Evolutionary conservation across 2,329 filamentous ascomycete genomes (phyloP).

Genomic region (Clarireedia sp.): DNA sequence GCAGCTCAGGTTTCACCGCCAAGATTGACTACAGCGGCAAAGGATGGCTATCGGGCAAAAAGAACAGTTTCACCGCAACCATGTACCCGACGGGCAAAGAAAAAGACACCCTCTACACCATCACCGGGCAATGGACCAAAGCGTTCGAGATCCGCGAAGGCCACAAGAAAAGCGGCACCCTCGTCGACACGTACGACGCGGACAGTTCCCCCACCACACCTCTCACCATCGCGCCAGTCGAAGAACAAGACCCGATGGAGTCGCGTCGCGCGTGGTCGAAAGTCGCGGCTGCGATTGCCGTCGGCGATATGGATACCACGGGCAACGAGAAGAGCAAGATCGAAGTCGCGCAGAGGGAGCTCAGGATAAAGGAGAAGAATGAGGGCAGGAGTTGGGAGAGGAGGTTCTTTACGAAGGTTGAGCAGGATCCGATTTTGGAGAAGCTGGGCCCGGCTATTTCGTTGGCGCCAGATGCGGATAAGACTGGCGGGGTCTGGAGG

Average conservation of each 20-base stretch:
- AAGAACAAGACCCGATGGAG: slow-evolving; percentile 79
- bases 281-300: slow-evolving; percentile 72
- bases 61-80: slow-evolving; percentile 76
- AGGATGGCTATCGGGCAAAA: slow-evolving; percentile 92
- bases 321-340: slow-evolving; percentile 77
- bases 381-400: slow-evolving; percentile 73
- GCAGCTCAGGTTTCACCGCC: slow-evolving; percentile 76
- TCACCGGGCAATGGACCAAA: slow-evolving; percentile 86
- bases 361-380: slow-evolving; percentile 65
- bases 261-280: slow-evolving; percentile 81
- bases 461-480: slow-evolving; percentile 42
- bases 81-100: slow-evolving; percentile 64
- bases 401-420: slow-evolving; percentile 63
- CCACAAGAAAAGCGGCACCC: slow-evolving; percentile 42
- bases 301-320: slow-evolving; percentile 77
- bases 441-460: slow-evolving; percentile 36
- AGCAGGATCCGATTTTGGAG: slow-evolving; percentile 37
- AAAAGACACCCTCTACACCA: slow-evolving; percentile 70
- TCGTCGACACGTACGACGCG: slow-evolving; percentile 56
- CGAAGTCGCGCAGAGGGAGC: slow-evolving; percentile 76
- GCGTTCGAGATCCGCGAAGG: slow-evolving; percentile 70
- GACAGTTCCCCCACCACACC: slow-evolving; percentile 51
- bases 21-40: slow-evolving; percentile 91
- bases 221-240: slow-evolving; percentile 62
- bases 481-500: slow-evolving; percentile 64